These are phyloP conservation scores for Ceratocystis papillata DNA, from an alignment of 2,329 filamentous ascomycete species.

Conservation along the genomic window DNA sequence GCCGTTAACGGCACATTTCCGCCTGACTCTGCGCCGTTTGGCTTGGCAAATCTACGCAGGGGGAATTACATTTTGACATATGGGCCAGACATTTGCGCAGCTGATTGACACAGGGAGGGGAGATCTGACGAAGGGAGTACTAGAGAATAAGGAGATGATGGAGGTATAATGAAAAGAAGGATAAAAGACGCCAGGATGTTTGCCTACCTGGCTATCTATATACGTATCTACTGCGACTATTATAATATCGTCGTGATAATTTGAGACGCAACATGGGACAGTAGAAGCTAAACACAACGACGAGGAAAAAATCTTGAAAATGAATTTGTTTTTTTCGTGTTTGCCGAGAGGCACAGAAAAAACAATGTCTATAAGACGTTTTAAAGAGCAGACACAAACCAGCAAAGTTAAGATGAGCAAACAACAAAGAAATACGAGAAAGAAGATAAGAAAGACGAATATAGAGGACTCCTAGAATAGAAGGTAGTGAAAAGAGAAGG, in stretches of 20 bases:
- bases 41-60: slow-evolving; percentile 40
- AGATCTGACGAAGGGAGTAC: too few relatives aligned
- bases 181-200: not conserved
- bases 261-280: not conserved
- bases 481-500: not conserved
- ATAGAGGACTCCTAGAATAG: not conserved
- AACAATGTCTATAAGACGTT: slow-evolving; percentile 10
- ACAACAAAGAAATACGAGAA: not conserved
- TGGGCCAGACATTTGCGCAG: slow-evolving; percentile 22
- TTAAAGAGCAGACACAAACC: not conserved
- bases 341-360: slow-evolving; percentile 6
- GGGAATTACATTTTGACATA: slow-evolving; percentile 34
- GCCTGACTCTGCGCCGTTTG: slow-evolving; percentile 45
- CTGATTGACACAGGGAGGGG: slow-evolving; percentile 16
- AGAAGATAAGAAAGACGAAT: not conserved
- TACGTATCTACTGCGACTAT: not conserved
- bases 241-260: not conserved
- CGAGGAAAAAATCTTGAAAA: not conserved
- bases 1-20: slow-evolving; percentile 65
- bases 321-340: not conserved
- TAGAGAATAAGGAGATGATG: not conserved
- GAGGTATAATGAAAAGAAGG: not conserved
- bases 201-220: not conserved
- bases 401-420: not conserved
- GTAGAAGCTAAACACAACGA: not conserved